Evolutionary conservation across 495 filamentous ascomycete species (phyloP).

Genomic region (Hyphodiscus hymeniophilus): DNA sequence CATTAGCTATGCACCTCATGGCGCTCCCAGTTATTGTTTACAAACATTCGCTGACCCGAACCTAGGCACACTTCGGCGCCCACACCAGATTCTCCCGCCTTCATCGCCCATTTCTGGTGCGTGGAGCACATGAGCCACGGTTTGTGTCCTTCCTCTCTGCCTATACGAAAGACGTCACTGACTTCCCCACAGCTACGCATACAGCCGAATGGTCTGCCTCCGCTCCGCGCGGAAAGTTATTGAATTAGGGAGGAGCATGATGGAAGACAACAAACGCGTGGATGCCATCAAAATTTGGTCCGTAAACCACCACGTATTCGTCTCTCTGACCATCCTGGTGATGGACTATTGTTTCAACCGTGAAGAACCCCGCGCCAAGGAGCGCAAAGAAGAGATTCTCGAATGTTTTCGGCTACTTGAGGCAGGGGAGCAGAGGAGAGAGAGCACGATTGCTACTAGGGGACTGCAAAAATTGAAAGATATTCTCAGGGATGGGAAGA

Average conservation of each 20-base stretch:
- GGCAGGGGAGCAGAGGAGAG: background rate
- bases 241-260: conserved; percentile 8
- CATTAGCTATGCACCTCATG: no score
- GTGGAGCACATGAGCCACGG: conserved; percentile 8
- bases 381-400: conserved; percentile 12
- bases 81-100: conserved; percentile 9
- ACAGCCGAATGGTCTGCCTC: conserved; percentile 16
- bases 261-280: background rate
- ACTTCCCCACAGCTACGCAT: no score
- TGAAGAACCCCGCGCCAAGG: conserved; percentile 9
- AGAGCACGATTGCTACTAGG: conserved; percentile 6
- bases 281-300: conserved; percentile 5
- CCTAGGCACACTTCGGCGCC: conserved; percentile 4
- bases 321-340: conserved; percentile 4
- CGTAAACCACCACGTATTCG: conserved; percentile 13
- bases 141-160: no score
- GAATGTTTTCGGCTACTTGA: conserved; percentile 12
- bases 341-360: conserved; percentile 17
- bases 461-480: conserved; percentile 5
- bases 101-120: conserved; percentile 10
- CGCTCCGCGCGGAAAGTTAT: conserved; percentile 13
- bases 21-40: no score
- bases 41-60: background rate
- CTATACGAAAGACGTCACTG: no score
- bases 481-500: background rate